Evolutionary conservation across 495 filamentous ascomycete genomes (phyloP).

Genomic region (Halenospora varia): DNA sequence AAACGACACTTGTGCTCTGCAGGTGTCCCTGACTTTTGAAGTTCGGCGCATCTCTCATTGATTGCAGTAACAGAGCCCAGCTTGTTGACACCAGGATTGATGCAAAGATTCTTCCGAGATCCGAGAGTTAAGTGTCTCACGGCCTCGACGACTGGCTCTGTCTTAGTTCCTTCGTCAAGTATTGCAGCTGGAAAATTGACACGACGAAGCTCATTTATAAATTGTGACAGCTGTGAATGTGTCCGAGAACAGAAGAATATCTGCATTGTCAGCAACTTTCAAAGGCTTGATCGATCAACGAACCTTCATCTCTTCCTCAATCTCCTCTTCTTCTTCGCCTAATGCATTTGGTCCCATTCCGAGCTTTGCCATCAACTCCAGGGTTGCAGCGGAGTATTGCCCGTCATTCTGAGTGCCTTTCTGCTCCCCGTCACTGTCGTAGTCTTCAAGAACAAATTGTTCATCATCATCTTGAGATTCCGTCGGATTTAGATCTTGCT

Average conservation of each 20-base stretch:
- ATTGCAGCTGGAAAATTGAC: constrained; percentile 67
- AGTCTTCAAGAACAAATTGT: constrained; percentile 74
- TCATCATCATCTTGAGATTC: constrained; percentile 59
- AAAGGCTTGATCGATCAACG: constrained; percentile 8
- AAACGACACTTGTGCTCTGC: constrained; percentile 70
- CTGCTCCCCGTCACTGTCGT: constrained; percentile 63
- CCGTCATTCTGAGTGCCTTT: constrained; percentile 20
- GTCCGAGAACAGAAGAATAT: constrained; percentile 95
- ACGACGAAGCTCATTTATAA: constrained; percentile 84
- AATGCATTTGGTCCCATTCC: constrained; percentile 30
- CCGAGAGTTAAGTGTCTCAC: constrained; percentile 86
- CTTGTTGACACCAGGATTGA: constrained; percentile 74
- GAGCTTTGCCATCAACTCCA: constrained; percentile 58
- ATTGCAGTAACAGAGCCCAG: constrained; percentile 76
- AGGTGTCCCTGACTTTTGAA: constrained; percentile 71
- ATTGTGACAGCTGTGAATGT: constrained; percentile 91
- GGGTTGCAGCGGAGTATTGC: constrained; percentile 55
- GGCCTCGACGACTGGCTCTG: constrained; percentile 47
- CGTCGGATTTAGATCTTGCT: constrained; percentile 22
- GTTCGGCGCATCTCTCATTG: constrained; percentile 90
- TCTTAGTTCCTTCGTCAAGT: constrained; percentile 28
- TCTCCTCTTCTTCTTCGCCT: constrained; percentile 41
- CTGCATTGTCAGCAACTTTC: constrained; percentile 25
- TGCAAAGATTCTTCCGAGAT: constrained; percentile 89
- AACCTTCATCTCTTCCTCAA: constrained; percentile 60